phyloP scores from a whole-genome alignment of 2,329 filamentous ascomycete genomes.

The Lachnellula subtilissima region DNA sequence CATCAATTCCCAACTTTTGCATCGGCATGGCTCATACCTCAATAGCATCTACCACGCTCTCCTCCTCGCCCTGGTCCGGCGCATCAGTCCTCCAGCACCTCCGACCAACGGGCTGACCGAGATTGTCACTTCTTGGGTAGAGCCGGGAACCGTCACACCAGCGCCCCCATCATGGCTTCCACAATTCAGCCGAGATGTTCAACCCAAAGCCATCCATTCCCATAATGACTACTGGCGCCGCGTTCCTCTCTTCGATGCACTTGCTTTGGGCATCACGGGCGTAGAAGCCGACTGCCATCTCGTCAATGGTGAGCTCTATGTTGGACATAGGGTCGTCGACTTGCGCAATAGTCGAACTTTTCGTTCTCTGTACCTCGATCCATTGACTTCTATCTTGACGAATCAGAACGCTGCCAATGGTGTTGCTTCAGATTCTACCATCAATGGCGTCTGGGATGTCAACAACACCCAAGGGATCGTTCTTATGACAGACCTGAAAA shows the following conservation, averaged over 20 bases:
- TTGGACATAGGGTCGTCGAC: slow-evolving; percentile 50
- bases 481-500: slow-evolving; percentile 50
- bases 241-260: slow-evolving; percentile 43
- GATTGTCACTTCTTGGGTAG: slow-evolving; percentile 10
- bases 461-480: slow-evolving; percentile 24
- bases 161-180: slow-evolving; percentile 17
- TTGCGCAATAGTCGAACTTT: slow-evolving; percentile 50
- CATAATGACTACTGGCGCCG: slow-evolving; percentile 56
- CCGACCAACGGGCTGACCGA: slow-evolving; percentile 37
- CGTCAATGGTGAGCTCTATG: slow-evolving; percentile 45
- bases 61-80: slow-evolving; percentile 32
- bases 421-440: background rate
- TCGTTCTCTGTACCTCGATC: slow-evolving; percentile 53
- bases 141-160: slow-evolving; percentile 6
- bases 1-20: background rate
- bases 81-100: slow-evolving; percentile 43
- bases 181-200: slow-evolving; percentile 17
- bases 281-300: slow-evolving; percentile 60
- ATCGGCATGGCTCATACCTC: background rate
- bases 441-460: slow-evolving; percentile 20
- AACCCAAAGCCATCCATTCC: slow-evolving; percentile 35
- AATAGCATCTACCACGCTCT: slow-evolving; percentile 14
- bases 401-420: slow-evolving; percentile 38
- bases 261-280: slow-evolving; percentile 52
- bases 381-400: slow-evolving; percentile 50